Conservation (phyloP, 352 stramenopile species). For the Pythium utonaiense region DNA sequence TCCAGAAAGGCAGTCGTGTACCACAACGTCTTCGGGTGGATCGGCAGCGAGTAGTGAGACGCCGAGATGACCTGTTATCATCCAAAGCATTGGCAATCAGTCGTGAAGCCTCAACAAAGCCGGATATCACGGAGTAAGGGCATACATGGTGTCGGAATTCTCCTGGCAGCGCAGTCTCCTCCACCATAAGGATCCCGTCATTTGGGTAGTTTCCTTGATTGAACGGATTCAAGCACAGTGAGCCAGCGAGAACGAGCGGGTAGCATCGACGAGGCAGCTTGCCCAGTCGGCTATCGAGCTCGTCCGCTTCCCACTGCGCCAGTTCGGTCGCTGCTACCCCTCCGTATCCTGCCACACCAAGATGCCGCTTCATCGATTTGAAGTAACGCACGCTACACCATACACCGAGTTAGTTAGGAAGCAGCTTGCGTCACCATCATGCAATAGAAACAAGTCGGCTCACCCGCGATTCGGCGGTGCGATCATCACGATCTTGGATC, state of each 20-base stretch:
- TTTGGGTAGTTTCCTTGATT: constrained; percentile 74
- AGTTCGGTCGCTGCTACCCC: constrained; percentile 62
- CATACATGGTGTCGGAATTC: constrained; percentile 74
- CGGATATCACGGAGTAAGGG: too few species aligned
- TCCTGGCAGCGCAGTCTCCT: constrained; percentile 60
- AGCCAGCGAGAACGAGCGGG: constrained; percentile 56
- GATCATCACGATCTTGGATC: constrained; percentile 74
- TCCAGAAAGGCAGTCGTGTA: constrained; percentile 49
- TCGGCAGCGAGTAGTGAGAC: constrained; percentile 59
- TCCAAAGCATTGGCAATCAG: too few species aligned
- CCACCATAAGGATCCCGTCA: constrained; percentile 59
- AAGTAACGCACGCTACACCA: constrained; percentile 52
- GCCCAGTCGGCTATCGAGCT: constrained; percentile 53
- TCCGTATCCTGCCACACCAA: constrained; percentile 53
- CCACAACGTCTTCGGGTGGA: constrained; percentile 43
- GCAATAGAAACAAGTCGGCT: too few species aligned
- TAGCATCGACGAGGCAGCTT: constrained; percentile 64
- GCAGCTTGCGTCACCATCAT: too few species aligned
- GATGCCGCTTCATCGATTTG: constrained; percentile 49
- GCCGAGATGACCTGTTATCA: constrained; percentile 50
- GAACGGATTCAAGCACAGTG: constrained; percentile 70
- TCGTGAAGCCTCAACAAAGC: too few species aligned
- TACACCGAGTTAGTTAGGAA: too few species aligned
- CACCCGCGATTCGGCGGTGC: constrained; percentile 68
- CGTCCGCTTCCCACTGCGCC: constrained; percentile 28